These are phyloP conservation scores for Fusarium verrucosum DNA, from an alignment of 2,329 filamentous ascomycete species.

Conservation along the genomic window DNA sequence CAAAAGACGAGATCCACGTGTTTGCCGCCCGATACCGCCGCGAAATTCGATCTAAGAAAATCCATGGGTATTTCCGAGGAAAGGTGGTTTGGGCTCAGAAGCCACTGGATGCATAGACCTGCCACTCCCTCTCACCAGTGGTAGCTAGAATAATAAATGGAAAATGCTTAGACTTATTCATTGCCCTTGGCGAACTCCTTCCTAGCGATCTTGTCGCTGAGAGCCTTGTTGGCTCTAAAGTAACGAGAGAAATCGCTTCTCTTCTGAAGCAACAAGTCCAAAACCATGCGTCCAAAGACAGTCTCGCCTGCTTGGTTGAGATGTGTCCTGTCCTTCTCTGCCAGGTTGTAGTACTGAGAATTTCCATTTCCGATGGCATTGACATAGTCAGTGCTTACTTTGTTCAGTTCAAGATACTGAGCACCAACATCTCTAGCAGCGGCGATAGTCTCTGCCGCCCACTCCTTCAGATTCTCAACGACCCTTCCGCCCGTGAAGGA, in stretches of 20 bases:
- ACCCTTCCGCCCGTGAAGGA: neutral
- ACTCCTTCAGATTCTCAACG: conserved; percentile 8
- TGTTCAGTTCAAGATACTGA: neutral
- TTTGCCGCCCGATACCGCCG: conserved; percentile 1
- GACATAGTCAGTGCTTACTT: conserved; percentile 7
- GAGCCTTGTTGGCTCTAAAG: neutral
- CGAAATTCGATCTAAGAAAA: conserved; percentile 1
- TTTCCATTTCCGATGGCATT: neutral
- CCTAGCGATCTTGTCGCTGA: conserved; percentile 9
- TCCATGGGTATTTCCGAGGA: neutral
- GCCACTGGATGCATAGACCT: neutral
- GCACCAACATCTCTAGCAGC: neutral
- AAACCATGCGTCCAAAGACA: conserved; percentile 8
- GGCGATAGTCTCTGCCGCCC: neutral
- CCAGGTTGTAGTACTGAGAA: conserved; percentile 6
- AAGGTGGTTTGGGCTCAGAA: conserved; percentile 4
- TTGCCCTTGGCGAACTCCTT: conserved; percentile 8
- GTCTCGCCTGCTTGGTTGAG: neutral
- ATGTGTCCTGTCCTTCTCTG: neutral
- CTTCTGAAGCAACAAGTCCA: neutral
- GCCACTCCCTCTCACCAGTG: too few relatives aligned
- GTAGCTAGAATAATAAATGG: too few relatives aligned
- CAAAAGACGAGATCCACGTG: neutral
- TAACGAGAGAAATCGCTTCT: neutral
- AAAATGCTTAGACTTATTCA: neutral